Evolutionary conservation across 768 basidiomycete species (phyloP).

Genomic region (Lactifluus rugatus): DNA sequence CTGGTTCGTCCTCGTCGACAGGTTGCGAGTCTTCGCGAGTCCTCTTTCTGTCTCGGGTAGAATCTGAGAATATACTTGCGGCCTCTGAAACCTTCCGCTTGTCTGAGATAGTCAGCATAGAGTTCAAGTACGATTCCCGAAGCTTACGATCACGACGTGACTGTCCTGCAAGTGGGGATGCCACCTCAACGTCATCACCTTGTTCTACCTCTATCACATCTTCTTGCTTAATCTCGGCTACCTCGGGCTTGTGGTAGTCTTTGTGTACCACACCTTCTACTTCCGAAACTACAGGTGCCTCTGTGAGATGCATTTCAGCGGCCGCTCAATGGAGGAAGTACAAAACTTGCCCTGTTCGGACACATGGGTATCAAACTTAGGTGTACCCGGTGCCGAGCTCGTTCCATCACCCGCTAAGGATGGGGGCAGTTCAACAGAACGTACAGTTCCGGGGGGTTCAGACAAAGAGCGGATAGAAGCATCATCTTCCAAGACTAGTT

Average conservation of each 20-base stretch:
- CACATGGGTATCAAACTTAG: background rate
- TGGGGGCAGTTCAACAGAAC: background rate
- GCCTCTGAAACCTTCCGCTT: slow-evolving; percentile 57
- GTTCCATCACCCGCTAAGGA: background rate
- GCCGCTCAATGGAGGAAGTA: background rate
- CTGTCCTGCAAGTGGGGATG: slow-evolving; percentile 5
- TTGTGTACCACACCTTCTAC: background rate
- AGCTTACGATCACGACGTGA: slow-evolving; percentile 17
- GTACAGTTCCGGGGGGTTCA: background rate
- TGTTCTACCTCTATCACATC: slow-evolving; percentile 8
- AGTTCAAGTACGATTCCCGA: background rate
- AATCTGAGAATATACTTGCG: slow-evolving; percentile 35
- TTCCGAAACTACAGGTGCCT: background rate
- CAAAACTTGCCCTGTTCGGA: background rate
- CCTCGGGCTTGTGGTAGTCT: background rate
- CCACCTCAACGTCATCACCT: background rate
- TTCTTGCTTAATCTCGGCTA: background rate
- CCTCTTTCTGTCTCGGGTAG: slow-evolving; percentile 45
- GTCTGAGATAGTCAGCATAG: slow-evolving; percentile 29
- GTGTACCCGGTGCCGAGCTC: background rate
- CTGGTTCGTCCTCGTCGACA: slow-evolving; percentile 52
- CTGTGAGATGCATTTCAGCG: background rate
- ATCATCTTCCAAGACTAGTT: background rate
- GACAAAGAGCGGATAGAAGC: background rate
- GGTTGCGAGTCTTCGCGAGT: slow-evolving; percentile 60